Evolutionary conservation across 75 land plant genomes (phyloP), one percentile per base, ranked within the genome.

Genomic region (Cryptomeria japonica): DNA sequence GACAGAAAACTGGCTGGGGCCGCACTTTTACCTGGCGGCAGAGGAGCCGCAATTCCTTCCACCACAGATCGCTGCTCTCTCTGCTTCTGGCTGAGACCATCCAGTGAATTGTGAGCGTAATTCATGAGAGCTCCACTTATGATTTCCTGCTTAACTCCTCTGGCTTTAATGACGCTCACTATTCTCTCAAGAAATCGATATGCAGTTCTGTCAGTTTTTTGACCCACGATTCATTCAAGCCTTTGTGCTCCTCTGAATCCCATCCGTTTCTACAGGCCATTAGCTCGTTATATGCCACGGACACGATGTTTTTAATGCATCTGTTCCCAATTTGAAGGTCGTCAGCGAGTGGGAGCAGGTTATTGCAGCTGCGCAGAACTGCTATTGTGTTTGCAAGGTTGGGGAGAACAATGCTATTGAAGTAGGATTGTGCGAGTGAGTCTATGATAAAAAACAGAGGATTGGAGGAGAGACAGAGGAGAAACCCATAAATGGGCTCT

Each of bases 101-200:
- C 82, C 32, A 89, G 70, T 3, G 77, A 44, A 19, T 73, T 41
- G 25, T 83, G 56, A 16, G 89, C 88, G 41, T 89, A 89, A 44
- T 87, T 84, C 72, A 89, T 89, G 46, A 89, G 68, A 49, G 88
- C 51, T 9, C 61, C 85, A 56, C 89, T 89, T n/a, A 89, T 55
- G 4, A 42, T 89, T 14, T 89, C 88, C 16, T 44, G 58, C 31
- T 53, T 56, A 8, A 87, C 70, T 5, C 90, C 90, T 47, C 80
- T n/a, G 7, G 88, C 80, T 46, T 70, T 78, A 85, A 89, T 87
- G 14, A 78, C 88, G 31, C 85, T 37, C 58, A 89, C 22, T 79
- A 79, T 84, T 22, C 88, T 36, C 49, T 86, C 88, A 34, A 89
- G 10, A 89, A 36, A 16, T 87, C 84, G 19, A 80, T 53, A 16